Percentiles rank a stretch among this genome's conserved stretches.
phyloP scores from a whole-genome alignment of 2,329 filamentous ascomycete species.

The Cladophialophora yegresii region DNA sequence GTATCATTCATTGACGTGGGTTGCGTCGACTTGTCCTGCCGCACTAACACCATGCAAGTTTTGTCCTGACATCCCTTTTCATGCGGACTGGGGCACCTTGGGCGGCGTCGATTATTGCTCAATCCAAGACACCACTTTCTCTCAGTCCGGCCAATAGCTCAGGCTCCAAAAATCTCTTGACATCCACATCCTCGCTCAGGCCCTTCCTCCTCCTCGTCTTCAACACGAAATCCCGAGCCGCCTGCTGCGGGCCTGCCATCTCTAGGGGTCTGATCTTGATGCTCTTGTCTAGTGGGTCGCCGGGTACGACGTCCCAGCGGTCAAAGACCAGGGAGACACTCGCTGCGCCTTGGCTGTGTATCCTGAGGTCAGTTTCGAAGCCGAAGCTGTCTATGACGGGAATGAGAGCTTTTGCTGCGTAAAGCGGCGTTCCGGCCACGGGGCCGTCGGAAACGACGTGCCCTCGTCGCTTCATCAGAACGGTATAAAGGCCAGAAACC shows the following conservation, averaged over 20 bases:
- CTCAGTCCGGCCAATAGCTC: conserved; percentile 86
- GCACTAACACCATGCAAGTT: background rate
- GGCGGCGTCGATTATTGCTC: conserved; percentile 1
- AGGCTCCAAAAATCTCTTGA: conserved; percentile 93
- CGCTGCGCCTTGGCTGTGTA: conserved; percentile 91
- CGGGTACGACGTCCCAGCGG: conserved; percentile 91
- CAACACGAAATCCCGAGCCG: conserved; percentile 91
- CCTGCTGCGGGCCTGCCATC: conserved; percentile 82
- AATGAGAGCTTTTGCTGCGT: conserved; percentile 84
- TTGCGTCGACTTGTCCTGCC: background rate
- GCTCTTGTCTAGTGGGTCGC: conserved; percentile 88
- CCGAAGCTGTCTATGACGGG: conserved; percentile 97
- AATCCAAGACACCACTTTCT: conserved; percentile 81
- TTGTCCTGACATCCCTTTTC: background rate
- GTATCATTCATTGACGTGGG: background rate
- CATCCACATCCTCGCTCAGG: conserved; percentile 89
- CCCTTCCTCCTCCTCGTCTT: conserved; percentile 95
- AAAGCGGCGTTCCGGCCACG: conserved; percentile 90
- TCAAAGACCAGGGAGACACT: conserved; percentile 93
- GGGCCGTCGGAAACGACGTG: conserved; percentile 94
- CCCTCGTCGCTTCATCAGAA: conserved; percentile 81
- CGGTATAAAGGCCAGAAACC: conserved; percentile 86
- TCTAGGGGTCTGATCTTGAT: conserved; percentile 81
- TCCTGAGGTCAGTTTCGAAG: conserved; percentile 94
- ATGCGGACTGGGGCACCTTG: background rate